A percentile compares a stretch with the other conserved stretches of the same genome.
Conservation (phyloP, 78 protist genomes). For the Dictyostelium discoideum region DNA sequence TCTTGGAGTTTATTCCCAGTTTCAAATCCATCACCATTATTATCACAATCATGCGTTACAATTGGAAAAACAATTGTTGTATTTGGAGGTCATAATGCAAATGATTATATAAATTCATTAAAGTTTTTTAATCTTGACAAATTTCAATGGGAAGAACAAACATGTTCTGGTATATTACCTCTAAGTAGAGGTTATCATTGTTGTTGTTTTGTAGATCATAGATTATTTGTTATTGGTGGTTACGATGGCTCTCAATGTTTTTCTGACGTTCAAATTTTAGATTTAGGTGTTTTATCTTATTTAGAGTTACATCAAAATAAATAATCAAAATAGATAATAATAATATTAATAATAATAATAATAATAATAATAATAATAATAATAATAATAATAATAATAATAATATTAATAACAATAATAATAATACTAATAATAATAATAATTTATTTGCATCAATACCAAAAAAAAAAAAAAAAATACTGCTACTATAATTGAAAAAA, state of each 20-base stretch:
- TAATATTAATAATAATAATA: too few relatives aligned
- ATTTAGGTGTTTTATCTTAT: conserved; percentile 42
- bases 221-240: conserved; percentile 81
- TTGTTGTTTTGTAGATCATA: conserved; percentile 75
- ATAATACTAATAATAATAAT: too few relatives aligned
- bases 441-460: background rate
- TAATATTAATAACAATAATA: too few relatives aligned
- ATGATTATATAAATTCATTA: conserved; percentile 44
- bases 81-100: conserved; percentile 75
- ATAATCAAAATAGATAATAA: background rate
- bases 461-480: background rate
- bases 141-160: conserved; percentile 31
- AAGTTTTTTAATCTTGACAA: background rate
- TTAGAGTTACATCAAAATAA: conserved; percentile 21
- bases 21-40: conserved; percentile 61
- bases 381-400: too few relatives aligned
- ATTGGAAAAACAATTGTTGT: conserved; percentile 45
- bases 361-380: too few relatives aligned
- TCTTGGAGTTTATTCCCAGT: conserved; percentile 46
- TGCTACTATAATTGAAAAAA: background rate
- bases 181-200: conserved; percentile 69
- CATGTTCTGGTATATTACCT: conserved; percentile 34
- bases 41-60: conserved; percentile 37
- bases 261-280: conserved; percentile 59
- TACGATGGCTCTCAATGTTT: conserved; percentile 70